Evolutionary conservation across 306 rosid species (phyloP), one percentile per base, ranked within the genome.

Genomic region (Mimosa bimucronata): DNA sequence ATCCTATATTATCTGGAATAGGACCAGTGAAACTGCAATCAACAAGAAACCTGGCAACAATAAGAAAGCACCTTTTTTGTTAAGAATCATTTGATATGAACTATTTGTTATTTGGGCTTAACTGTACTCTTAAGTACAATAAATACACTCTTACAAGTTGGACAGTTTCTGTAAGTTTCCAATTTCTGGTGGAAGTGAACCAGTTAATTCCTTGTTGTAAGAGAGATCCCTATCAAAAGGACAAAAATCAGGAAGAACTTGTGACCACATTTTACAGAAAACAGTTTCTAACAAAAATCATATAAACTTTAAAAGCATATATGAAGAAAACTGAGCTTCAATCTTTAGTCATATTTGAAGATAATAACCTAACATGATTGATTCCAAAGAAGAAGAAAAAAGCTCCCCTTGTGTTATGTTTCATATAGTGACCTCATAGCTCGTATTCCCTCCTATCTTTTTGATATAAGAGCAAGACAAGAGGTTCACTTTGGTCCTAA

Each of bases 1-100:
- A 82, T 79, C 98, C 98, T 61, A 93, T 79, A 55, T 82, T 30
- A 52, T 76, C 87, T 16, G 97, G 98, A 78, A 93, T 90, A 45
- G 71, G 74, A 52, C 93, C 98, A 42, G 10, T 69, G 91, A 93
- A 91, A 61, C 92, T 76, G 64, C 98, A 93, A 21, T 64, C 84
- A 77, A 88, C 87, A 68, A 93, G 89, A 68, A 79, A 61, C 84
- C 94, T 93, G 82, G 41, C 77, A 78, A 42, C 75, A 76, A 42
- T 53, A 41, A 81, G 18, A 68, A 68, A 75, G 26, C 8, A 37
- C 34, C 1, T 23, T 28, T 8, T 66, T 45, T 50, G 79, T 86
- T 70, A 18, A 86, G 76, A 73, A 62, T 68, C 29, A 53, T 77
- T 77, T 68, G 69, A 70, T 83, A 61, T 50, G 21, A 80, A 42